phyloP scores from a whole-genome alignment of 169 alveolate species.

The Nephromyces sp. region DNA sequence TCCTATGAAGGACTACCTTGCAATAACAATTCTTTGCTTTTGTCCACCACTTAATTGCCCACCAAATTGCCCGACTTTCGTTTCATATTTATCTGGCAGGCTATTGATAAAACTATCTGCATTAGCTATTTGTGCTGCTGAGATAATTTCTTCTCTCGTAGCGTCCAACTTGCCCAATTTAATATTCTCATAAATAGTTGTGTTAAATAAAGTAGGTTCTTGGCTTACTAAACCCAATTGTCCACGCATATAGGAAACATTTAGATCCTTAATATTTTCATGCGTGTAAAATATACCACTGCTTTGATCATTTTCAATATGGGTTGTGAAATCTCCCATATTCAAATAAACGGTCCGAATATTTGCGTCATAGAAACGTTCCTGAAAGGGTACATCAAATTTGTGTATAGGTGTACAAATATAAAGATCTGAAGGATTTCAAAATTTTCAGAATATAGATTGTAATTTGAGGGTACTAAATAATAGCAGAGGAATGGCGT shows the following conservation, averaged over 20 bases:
- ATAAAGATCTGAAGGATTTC: too few relatives aligned
- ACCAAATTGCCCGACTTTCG: constrained; percentile 57
- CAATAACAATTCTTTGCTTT: constrained; percentile 59
- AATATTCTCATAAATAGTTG: constrained; percentile 61
- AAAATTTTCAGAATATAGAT: too few relatives aligned
- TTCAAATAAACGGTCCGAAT: too few relatives aligned
- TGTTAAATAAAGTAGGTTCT: constrained; percentile 26
- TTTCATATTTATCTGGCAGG: constrained; percentile 52
- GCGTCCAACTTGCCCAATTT: constrained; percentile 46
- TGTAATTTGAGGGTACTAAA: too few relatives aligned
- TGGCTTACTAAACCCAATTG: constrained; percentile 63
- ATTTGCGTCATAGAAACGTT: constrained; percentile 23
- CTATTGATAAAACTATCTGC: constrained; percentile 57
- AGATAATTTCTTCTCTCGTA: constrained; percentile 36
- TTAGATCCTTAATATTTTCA: constrained; percentile 18
- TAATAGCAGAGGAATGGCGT: too few relatives aligned
- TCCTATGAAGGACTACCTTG: constrained; percentile 40
- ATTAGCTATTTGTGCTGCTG: constrained; percentile 64
- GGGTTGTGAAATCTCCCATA: too few relatives aligned
- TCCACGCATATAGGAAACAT: constrained; percentile 50
- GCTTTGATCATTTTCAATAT: too few relatives aligned
- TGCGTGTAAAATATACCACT: too few relatives aligned
- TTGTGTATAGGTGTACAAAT: too few relatives aligned
- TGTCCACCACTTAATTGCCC: constrained; percentile 57
- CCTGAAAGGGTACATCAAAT: constrained; percentile 1